These are phyloP conservation scores for Oryza nivara DNA, from an alignment of 176 grass and related monocot genomes.

Conservation along the genomic window DNA sequence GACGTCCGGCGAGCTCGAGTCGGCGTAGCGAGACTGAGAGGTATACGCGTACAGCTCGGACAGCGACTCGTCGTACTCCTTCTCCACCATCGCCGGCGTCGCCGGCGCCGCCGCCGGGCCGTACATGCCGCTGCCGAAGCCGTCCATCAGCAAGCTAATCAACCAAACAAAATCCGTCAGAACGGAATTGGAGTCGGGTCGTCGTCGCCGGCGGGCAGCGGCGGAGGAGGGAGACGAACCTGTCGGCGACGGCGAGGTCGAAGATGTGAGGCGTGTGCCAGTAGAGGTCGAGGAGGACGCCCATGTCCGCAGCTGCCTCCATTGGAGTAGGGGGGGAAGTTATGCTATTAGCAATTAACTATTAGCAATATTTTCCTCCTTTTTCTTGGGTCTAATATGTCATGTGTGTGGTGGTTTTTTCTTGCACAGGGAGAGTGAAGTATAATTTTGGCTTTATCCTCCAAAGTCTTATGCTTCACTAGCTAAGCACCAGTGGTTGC, in stretches of 20 bases:
- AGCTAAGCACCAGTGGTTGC: not conserved
- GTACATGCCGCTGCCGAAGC: slow-evolving; percentile 26
- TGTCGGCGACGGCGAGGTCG: slow-evolving; percentile 42
- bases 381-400: not conserved
- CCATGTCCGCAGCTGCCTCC: slow-evolving; percentile 35
- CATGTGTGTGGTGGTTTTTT: not conserved
- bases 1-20: slow-evolving; percentile 54
- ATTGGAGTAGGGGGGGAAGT: slow-evolving; percentile 14
- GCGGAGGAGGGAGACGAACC: not conserved
- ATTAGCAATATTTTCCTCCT: not conserved
- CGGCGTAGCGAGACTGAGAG: slow-evolving; percentile 17
- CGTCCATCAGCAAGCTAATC: not conserved
- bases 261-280: slow-evolving; percentile 45
- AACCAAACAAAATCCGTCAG: not conserved
- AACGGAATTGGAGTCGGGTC: too few relatives aligned
- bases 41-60: not conserved
- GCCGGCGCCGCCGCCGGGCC: not conserved
- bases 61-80: slow-evolving; percentile 33
- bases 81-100: not conserved
- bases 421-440: not conserved
- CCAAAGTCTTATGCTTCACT: not conserved
- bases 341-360: not conserved
- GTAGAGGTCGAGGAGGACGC: slow-evolving; percentile 31
- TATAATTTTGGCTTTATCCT: not conserved
- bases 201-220: too few relatives aligned